Conservation (phyloP, 495 filamentous ascomycete species). For the Hyaloscypha hepaticicola region DNA sequence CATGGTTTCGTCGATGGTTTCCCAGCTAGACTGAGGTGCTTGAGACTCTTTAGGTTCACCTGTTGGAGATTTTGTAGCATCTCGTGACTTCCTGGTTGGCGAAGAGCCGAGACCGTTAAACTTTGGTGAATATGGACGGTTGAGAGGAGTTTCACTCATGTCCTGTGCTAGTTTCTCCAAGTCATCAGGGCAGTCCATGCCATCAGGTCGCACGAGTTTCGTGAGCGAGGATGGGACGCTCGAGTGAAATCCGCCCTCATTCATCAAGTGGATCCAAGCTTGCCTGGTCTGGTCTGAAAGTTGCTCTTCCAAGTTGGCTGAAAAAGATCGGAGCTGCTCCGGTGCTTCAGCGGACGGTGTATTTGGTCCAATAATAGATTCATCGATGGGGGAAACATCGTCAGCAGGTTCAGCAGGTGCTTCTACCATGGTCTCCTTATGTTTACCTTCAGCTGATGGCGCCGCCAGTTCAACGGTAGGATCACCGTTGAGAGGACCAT, state of each 20-base stretch:
- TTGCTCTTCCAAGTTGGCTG: not conserved
- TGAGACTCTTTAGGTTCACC: not conserved
- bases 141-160: conserved; percentile 15
- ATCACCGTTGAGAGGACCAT: not conserved
- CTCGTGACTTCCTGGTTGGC: conserved; percentile 17
- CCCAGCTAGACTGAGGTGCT: conserved; percentile 26
- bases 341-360: not conserved
- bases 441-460: not conserved
- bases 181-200: conserved; percentile 20
- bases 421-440: too few species aligned
- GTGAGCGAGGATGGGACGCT: conserved; percentile 34
- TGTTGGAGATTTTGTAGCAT: not conserved
- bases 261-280: conserved; percentile 39
- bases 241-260: conserved; percentile 43
- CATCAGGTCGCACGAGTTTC: conserved; percentile 29
- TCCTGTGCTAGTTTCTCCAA: conserved; percentile 20
- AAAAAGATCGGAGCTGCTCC: not conserved
- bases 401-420: too few species aligned
- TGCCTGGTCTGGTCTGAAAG: conserved; percentile 32
- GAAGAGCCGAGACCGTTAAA: conserved; percentile 36
- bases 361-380: too few species aligned
- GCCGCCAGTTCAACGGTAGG: not conserved
- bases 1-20: conserved; percentile 18
- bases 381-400: too few species aligned
- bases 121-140: conserved; percentile 30